Conservation (phyloP, 2,329 filamentous ascomycete genomes). For the Fusarium brachygibbosum region DNA sequence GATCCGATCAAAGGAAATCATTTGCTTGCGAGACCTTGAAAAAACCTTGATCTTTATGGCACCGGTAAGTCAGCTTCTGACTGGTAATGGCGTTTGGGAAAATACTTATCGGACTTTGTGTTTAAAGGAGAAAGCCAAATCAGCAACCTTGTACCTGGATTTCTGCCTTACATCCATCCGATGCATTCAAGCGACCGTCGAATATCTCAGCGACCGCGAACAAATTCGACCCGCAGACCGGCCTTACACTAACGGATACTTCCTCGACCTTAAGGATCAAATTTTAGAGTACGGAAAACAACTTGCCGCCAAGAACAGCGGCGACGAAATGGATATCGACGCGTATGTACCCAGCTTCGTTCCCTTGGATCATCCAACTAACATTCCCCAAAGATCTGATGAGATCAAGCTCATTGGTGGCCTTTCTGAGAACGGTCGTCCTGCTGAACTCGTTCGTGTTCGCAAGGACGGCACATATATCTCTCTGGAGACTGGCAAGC, state of each 20-base stretch:
- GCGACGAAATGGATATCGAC: slow-evolving; percentile 70
- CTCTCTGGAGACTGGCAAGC: slow-evolving; percentile 79
- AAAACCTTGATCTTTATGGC: slow-evolving; percentile 92
- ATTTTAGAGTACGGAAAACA: slow-evolving; percentile 90
- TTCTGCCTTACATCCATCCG: slow-evolving; percentile 93
- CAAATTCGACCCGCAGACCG: slow-evolving; percentile 86
- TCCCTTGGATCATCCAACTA: slow-evolving; percentile 49
- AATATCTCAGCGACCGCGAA: slow-evolving; percentile 87
- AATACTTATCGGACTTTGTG: slow-evolving; percentile 77
- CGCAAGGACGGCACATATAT: slow-evolving; percentile 84
- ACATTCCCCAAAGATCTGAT: slow-evolving; percentile 62
- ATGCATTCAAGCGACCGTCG: slow-evolving; percentile 90
- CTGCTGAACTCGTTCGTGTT: slow-evolving; percentile 85
- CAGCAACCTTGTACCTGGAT: slow-evolving; percentile 78
- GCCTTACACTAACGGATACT: slow-evolving; percentile 96
- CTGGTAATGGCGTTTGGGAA: slow-evolving; percentile 70
- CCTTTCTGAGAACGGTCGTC: slow-evolving; percentile 82
- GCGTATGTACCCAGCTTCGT: slow-evolving; percentile 62
- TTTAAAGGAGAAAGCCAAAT: slow-evolving; percentile 82
- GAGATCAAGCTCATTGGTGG: slow-evolving; percentile 86
- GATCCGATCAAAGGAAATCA: slow-evolving; percentile 87
- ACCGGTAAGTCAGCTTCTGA: slow-evolving; percentile 83
- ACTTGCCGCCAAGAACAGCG: slow-evolving; percentile 78
- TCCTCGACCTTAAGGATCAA: slow-evolving; percentile 95
- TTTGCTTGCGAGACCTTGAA: slow-evolving; percentile 92